phyloP scores from a whole-genome alignment of 2,329 filamentous ascomycete species.

The Dactylellina haptotyla region DNA sequence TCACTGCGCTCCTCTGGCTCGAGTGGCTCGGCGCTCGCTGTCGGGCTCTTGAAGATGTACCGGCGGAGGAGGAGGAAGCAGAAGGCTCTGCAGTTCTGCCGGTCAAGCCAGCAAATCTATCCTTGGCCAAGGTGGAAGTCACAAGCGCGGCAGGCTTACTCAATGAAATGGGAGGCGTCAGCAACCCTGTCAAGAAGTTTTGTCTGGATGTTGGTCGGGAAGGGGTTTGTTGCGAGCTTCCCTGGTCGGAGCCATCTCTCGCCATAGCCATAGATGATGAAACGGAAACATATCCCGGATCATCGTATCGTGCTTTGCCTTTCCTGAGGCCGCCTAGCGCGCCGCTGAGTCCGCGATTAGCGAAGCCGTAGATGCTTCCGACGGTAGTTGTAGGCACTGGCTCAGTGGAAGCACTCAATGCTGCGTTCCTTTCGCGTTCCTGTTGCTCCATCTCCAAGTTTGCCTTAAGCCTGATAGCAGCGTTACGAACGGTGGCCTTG shows the following conservation, averaged over 20 bases:
- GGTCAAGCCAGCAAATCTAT: conserved; percentile 27
- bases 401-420: conserved; percentile 26
- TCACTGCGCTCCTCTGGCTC: conserved; percentile 35
- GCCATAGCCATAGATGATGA: conserved; percentile 55
- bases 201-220: conserved; percentile 56
- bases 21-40: conserved; percentile 42
- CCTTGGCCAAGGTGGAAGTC: conserved; percentile 28
- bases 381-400: conserved; percentile 38
- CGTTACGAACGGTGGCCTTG: conserved; percentile 81
- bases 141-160: conserved; percentile 41
- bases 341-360: conserved; percentile 37
- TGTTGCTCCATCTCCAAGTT: conserved; percentile 98
- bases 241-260: conserved; percentile 55
- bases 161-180: conserved; percentile 56
- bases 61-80: conserved; percentile 13
- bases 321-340: conserved; percentile 44
- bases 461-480: conserved; percentile 89
- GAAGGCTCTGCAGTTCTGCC: conserved; percentile 13
- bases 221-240: conserved; percentile 50
- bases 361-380: conserved; percentile 41
- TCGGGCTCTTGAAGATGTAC: conserved; percentile 17
- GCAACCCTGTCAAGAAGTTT: conserved; percentile 56
- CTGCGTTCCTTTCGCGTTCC: conserved; percentile 77
- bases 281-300: conserved; percentile 52
- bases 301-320: conserved; percentile 42